Evolutionary conservation across 2,329 filamentous ascomycete species (phyloP), one percentile per base, ranked within the genome.

Genomic region (Venturia effusa): DNA sequence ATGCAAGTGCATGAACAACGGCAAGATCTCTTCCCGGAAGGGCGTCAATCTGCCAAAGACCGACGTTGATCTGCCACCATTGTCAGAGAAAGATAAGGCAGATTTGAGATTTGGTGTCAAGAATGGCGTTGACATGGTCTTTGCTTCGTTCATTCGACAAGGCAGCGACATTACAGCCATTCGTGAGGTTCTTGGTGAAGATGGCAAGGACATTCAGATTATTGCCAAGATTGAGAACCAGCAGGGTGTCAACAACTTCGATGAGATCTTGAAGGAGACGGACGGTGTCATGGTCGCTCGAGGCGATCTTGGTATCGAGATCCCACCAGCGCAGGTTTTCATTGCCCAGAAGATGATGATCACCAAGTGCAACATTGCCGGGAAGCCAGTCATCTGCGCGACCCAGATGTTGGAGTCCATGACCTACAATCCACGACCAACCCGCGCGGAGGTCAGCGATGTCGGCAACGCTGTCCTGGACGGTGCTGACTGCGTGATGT

Each of bases 291-390:
- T 99, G 94, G 94, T 99, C 70, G 94, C 94, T 73, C 93, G 94
- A 86, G 94, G 94, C 81, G 94, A 97, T 75, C 82, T 96, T 68
- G 94, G 94, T 83, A 99, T 99, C 72, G 94, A 99, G 81, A 99
- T 99, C 72, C 93, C 94, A 61, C 93, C 94, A 67, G 91, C 93
- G 68, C 94, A 99, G 84, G 94, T 99, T 69, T 99, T 99, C 79
- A 91, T 96, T 70, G 94, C 94, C 64, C 94, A 99, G 84, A 99
- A 99, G 89, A 99, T 99, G 90, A 92, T 99, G 85, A 99, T 99
- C 79, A 92, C 94, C 80, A 97, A 97, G 88, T 99, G 94, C 87
- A 99, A 99, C 84, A 87, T 97, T 75, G 92, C 92, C 70, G 94
- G 94, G 79, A 99, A 99, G 85, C 94, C 94, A 70, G 92, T 93